Conservation (phyloP, 2,329 filamentous ascomycete genomes). For the Elsinoe batatas region DNA sequence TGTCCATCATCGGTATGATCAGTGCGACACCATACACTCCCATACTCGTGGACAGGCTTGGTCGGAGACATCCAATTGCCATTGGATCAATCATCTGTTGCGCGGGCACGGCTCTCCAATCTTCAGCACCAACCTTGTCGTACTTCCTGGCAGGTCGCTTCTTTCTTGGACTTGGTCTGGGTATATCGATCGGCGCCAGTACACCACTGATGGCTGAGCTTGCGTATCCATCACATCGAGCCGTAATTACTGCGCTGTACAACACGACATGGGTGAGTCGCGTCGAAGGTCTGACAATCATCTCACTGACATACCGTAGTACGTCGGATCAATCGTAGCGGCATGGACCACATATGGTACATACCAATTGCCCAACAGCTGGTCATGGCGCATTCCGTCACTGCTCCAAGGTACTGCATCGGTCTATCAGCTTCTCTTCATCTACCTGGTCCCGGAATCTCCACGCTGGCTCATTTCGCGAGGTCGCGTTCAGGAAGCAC, state of each 20-base stretch:
- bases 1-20: constrained; percentile 17
- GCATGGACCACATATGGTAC: constrained; percentile 57
- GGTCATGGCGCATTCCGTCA: constrained; percentile 43
- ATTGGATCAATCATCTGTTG: constrained; percentile 1
- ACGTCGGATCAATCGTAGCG: constrained; percentile 47
- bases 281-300: background rate
- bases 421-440: constrained; percentile 40
- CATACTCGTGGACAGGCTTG: background rate
- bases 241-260: constrained; percentile 27
- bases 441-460: constrained; percentile 56
- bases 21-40: constrained; percentile 3
- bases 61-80: background rate
- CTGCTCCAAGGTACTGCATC: constrained; percentile 39
- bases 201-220: constrained; percentile 37
- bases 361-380: constrained; percentile 37
- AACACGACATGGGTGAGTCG: constrained; percentile 16
- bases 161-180: constrained; percentile 29
- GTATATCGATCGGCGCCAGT: constrained; percentile 25
- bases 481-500: constrained; percentile 52
- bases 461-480: constrained; percentile 56
- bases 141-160: constrained; percentile 30
- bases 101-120: constrained; percentile 14
- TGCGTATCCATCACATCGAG: constrained; percentile 34
- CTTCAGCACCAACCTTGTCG: constrained; percentile 17
- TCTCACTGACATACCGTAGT: constrained; percentile 37